Percentiles rank a stretch among this genome's conserved stretches.
Evolutionary conservation across 805 yeast species (phyloP).

Genomic region (Wickerhamiella bombiphila): DNA sequence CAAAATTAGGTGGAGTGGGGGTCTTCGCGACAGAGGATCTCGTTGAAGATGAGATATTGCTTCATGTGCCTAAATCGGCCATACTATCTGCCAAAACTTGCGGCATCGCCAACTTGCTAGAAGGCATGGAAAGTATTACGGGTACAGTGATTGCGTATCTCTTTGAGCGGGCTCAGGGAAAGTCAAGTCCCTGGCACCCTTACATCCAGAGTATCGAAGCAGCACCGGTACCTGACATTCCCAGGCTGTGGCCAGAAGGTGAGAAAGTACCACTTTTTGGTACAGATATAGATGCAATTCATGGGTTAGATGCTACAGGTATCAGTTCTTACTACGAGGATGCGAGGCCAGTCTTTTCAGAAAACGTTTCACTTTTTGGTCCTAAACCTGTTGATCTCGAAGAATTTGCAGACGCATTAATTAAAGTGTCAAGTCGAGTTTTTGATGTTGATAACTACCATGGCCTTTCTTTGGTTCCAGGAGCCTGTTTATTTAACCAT

Average conservation of each 20-base stretch:
- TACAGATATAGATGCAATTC: conserved; percentile 47
- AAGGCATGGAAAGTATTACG: conserved; percentile 45
- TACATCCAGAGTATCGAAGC: conserved; percentile 41
- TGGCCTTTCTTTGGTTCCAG: conserved; percentile 69
- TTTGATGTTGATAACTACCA: conserved; percentile 68
- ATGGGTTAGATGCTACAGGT: conserved; percentile 40
- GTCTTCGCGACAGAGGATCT: conserved; percentile 43
- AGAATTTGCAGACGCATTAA: conserved; percentile 36
- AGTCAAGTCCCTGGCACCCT: conserved; percentile 66
- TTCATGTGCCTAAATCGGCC: conserved; percentile 22
- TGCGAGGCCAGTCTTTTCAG: conserved; percentile 22
- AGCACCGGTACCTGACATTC: conserved; percentile 31
- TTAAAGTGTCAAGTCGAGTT: conserved; percentile 58
- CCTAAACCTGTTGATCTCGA: conserved; percentile 10
- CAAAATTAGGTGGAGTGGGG: conserved; percentile 53
- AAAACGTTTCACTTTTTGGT: conserved; percentile 23
- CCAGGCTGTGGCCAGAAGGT: conserved; percentile 47
- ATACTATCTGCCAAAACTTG: conserved; percentile 26
- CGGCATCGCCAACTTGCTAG: conserved; percentile 48
- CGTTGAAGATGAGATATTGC: conserved; percentile 24
- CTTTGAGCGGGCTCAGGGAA: conserved; percentile 47
- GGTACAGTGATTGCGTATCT: conserved; percentile 55
- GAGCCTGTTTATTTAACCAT: conserved; percentile 84
- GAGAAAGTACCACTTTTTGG: conserved; percentile 38
- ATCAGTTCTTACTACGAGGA: conserved; percentile 18